Evolutionary conservation across 495 filamentous ascomycete genomes (phyloP).

Genomic region (Echria macrotheca): DNA sequence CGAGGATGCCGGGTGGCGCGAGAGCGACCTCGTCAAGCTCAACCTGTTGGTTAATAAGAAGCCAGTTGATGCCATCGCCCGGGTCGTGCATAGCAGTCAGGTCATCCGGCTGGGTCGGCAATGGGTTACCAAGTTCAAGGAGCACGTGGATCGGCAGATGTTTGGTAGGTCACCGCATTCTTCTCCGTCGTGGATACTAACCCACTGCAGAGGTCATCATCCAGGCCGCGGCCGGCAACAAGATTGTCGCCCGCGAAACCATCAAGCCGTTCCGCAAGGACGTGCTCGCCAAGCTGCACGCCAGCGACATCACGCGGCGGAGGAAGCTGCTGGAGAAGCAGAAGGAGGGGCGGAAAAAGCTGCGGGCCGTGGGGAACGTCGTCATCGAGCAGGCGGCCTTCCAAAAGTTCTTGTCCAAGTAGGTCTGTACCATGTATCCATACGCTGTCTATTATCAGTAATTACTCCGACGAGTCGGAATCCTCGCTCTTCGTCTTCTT

Average conservation of each 20-base stretch:
- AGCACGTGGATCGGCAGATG: constrained; percentile 92
- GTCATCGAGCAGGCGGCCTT: constrained; percentile 91
- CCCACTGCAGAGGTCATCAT: constrained; percentile 69
- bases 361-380: constrained; percentile 70
- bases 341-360: constrained; percentile 88
- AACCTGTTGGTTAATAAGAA: constrained; percentile 88
- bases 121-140: constrained; percentile 96
- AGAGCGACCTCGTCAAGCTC: constrained; percentile 77
- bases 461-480: not conserved
- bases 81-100: constrained; percentile 79
- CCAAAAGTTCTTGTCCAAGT: constrained; percentile 73
- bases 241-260: constrained; percentile 85
- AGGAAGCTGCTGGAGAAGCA: constrained; percentile 92
- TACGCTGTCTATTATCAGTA: too few relatives aligned
- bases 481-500: not conserved
- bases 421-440: too few relatives aligned
- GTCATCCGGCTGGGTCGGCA: constrained; percentile 66
- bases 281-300: constrained; percentile 87
- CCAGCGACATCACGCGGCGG: constrained; percentile 74
- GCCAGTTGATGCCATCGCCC: constrained; percentile 89
- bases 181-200: not conserved
- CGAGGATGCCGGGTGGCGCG: constrained; percentile 85
- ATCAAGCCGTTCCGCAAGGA: constrained; percentile 97
- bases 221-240: constrained; percentile 79
- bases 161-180: constrained; percentile 43